These are phyloP conservation scores for Phaffia australis DNA, from an alignment of 768 basidiomycete species.

Conservation along the genomic window DNA sequence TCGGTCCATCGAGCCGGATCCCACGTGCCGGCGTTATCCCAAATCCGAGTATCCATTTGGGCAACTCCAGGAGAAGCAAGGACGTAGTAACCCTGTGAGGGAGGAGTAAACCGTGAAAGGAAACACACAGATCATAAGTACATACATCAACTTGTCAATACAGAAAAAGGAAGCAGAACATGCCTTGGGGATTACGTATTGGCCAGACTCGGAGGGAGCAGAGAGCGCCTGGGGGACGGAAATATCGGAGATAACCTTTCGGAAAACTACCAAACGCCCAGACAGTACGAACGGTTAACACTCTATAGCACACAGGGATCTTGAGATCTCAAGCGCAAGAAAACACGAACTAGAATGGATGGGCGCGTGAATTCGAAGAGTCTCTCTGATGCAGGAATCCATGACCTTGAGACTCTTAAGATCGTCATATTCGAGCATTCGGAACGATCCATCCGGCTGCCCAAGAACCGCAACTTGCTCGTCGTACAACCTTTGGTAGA, in stretches of 20 bases:
- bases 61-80: slow-evolving; percentile 78
- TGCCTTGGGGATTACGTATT: slow-evolving; percentile 65
- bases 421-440: slow-evolving; percentile 73
- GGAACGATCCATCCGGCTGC: slow-evolving; percentile 66
- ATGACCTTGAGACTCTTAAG: slow-evolving; percentile 67
- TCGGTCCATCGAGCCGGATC: slow-evolving; percentile 79
- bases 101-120: background rate
- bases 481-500: slow-evolving; percentile 68
- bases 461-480: slow-evolving; percentile 79
- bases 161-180: background rate
- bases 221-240: slow-evolving; percentile 68
- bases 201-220: slow-evolving; percentile 54
- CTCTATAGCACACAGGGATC: too few relatives aligned
- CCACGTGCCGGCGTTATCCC: slow-evolving; percentile 63
- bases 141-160: background rate
- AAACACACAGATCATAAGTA: background rate
- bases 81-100: slow-evolving; percentile 57
- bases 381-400: slow-evolving; percentile 85
- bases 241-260: slow-evolving; percentile 77
- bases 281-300: background rate
- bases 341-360: slow-evolving; percentile 57
- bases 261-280: slow-evolving; percentile 40
- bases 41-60: slow-evolving; percentile 73
- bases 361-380: slow-evolving; percentile 63
- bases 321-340: background rate